Conservation (phyloP, 441 rosid genomes). For the Croton setiger region DNA sequence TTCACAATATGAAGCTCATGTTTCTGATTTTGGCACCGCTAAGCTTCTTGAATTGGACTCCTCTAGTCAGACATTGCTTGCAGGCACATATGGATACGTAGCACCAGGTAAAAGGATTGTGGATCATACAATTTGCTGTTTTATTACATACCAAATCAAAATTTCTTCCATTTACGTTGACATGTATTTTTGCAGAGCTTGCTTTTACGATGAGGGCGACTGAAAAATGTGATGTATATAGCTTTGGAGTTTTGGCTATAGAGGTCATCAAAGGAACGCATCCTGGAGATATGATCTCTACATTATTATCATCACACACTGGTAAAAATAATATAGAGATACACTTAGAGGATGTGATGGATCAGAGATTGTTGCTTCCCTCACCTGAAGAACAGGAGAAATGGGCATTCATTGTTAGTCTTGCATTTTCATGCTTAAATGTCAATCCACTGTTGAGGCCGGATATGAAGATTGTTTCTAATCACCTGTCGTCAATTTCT, state of each 20-base stretch:
- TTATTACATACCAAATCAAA: background rate
- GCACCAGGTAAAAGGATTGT: conserved; percentile 33
- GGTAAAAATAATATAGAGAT: background rate
- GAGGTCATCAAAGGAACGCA: conserved; percentile 34
- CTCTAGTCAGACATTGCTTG: conserved; percentile 31
- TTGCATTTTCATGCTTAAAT: conserved; percentile 5
- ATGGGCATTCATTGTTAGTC: background rate
- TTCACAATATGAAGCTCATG: conserved; percentile 27
- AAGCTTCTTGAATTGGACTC: conserved; percentile 30
- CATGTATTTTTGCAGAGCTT: conserved; percentile 24
- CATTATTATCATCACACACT: background rate
- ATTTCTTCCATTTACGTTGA: background rate
- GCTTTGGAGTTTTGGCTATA: conserved; percentile 35
- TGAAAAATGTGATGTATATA: conserved; percentile 36
- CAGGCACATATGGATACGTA: conserved; percentile 37
- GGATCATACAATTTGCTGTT: background rate
- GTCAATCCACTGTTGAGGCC: conserved; percentile 1
- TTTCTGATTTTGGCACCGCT: conserved; percentile 35
- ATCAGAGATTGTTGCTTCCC: conserved; percentile 12
- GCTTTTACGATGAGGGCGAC: conserved; percentile 36
- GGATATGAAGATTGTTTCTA: background rate
- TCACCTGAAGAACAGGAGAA: conserved; percentile 5
- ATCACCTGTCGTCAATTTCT: background rate
- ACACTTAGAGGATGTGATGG: conserved; percentile 22
- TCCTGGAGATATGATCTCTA: conserved; percentile 24